Percentiles rank a stretch among this genome's conserved stretches.
These are phyloP conservation scores for Pachysolen tannophilus DNA, from an alignment of 805 yeast species.

Conservation along the genomic window DNA sequence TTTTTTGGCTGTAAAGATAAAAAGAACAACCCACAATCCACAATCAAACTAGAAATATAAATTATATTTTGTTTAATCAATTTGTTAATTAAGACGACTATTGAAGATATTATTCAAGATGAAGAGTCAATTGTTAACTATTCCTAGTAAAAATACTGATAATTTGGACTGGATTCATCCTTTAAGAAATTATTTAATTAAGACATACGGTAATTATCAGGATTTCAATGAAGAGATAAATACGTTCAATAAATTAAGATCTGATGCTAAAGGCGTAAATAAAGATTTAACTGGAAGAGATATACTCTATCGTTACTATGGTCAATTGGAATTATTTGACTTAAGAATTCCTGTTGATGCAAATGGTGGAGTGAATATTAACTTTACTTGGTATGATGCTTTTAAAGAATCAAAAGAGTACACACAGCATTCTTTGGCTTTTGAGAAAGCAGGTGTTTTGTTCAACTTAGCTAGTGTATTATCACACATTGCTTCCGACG, in stretches of 20 bases:
- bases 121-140: slow-evolving; percentile 19
- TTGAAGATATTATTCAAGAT: slow-evolving; percentile 4
- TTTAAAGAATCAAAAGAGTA: slow-evolving; percentile 39
- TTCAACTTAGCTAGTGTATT: slow-evolving; percentile 69
- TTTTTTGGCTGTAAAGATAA: too few relatives aligned
- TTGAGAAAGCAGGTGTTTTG: slow-evolving; percentile 80
- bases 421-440: slow-evolving; percentile 75
- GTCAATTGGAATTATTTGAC: slow-evolving; percentile 74
- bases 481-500: slow-evolving; percentile 39
- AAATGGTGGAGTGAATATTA: slow-evolving; percentile 40
- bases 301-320: slow-evolving; percentile 61
- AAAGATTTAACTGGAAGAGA: slow-evolving; percentile 39
- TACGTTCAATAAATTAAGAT: slow-evolving; percentile 49
- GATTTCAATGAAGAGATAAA: slow-evolving; percentile 52
- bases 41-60: too few relatives aligned
- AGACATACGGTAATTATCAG: slow-evolving; percentile 53
- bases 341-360: slow-evolving; percentile 62
- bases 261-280: slow-evolving; percentile 44
- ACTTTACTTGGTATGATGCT: slow-evolving; percentile 79
- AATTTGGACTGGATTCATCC: slow-evolving; percentile 62
- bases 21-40: too few relatives aligned
- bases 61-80: too few relatives aligned
- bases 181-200: slow-evolving; percentile 45
- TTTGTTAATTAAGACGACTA: neutral
- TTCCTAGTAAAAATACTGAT: slow-evolving; percentile 38